Conservation (phyloP, 163 green algal species). For the Chloromonas sp. region DNA sequence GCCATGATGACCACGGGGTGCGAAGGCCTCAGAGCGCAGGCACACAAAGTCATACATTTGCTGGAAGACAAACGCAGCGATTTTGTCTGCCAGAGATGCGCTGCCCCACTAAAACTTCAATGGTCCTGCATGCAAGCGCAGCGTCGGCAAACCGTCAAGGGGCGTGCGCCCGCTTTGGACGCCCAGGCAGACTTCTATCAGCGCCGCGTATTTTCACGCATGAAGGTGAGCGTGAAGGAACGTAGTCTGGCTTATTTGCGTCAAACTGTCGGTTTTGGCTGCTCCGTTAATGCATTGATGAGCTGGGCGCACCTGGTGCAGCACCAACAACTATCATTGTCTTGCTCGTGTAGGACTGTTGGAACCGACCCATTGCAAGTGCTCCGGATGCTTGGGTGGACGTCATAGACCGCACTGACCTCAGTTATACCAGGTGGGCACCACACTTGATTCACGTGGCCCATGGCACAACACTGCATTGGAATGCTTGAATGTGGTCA, state of each 20-base stretch:
- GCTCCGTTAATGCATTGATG: background rate
- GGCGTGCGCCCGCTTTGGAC: constrained; percentile 34
- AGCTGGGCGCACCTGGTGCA: background rate
- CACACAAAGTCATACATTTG: too few species aligned
- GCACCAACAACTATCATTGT: background rate
- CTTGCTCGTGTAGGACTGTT: constrained; percentile 40
- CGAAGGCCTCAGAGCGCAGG: too few species aligned
- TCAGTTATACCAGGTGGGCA: background rate
- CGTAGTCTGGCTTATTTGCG: background rate
- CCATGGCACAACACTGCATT: too few species aligned
- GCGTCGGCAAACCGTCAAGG: constrained; percentile 6
- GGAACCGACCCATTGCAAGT: constrained; percentile 75
- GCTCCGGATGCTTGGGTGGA: constrained; percentile 76
- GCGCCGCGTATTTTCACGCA: constrained; percentile 42
- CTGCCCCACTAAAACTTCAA: too few species aligned
- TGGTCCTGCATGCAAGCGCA: too few species aligned
- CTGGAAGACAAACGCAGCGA: too few species aligned
- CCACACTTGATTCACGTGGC: too few species aligned
- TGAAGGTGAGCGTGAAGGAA: constrained; percentile 30
- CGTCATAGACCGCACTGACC: constrained; percentile 69
- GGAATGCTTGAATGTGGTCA: too few species aligned
- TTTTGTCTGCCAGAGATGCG: too few species aligned
- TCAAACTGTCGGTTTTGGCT: background rate
- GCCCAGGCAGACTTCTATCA: constrained; percentile 48
- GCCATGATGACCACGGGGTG: too few species aligned